A percentile compares a stretch with the other conserved stretches of the same genome.
These are phyloP conservation scores for Penicillium sclerotiorum DNA, from an alignment of 2,329 filamentous ascomycete species.

Conservation along the genomic window DNA sequence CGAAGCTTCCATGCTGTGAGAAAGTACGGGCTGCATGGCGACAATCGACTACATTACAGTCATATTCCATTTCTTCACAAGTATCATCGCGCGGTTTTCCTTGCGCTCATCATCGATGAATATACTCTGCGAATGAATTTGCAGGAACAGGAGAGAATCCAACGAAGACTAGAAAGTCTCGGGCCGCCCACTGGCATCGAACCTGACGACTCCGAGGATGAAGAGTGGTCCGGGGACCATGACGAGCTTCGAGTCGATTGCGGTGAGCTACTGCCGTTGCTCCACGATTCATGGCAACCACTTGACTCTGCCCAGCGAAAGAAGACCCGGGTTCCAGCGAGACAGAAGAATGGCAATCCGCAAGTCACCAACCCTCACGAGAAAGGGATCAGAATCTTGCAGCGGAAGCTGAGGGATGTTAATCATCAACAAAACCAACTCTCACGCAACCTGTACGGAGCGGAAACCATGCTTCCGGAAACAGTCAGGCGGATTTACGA, in stretches of 20 bases:
- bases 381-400: conserved; percentile 1
- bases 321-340: not conserved
- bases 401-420: not conserved
- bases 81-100: conserved; percentile 3
- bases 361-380: not conserved
- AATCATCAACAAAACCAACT: not conserved
- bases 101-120: conserved; percentile 6
- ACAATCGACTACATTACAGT: conserved; percentile 7
- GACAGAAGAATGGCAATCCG: not conserved
- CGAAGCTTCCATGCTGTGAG: conserved; percentile 5
- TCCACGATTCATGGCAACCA: not conserved
- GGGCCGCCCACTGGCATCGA: not conserved
- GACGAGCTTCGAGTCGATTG: not conserved
- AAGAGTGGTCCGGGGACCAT: not conserved
- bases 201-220: not conserved
- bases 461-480: not conserved
- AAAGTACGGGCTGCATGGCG: conserved; percentile 5
- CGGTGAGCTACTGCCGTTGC: conserved; percentile 2
- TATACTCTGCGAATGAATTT: conserved; percentile 7
- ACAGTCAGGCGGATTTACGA: conserved; percentile 5
- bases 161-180: conserved; percentile 3
- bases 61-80: conserved; percentile 6
- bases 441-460: conserved; percentile 6
- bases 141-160: conserved; percentile 5
- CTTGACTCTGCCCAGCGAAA: not conserved